Evolutionary conservation across 106 monocot genomes (phyloP), one percentile per base, ranked within the genome.

Genomic region (Allium fistulosum): DNA sequence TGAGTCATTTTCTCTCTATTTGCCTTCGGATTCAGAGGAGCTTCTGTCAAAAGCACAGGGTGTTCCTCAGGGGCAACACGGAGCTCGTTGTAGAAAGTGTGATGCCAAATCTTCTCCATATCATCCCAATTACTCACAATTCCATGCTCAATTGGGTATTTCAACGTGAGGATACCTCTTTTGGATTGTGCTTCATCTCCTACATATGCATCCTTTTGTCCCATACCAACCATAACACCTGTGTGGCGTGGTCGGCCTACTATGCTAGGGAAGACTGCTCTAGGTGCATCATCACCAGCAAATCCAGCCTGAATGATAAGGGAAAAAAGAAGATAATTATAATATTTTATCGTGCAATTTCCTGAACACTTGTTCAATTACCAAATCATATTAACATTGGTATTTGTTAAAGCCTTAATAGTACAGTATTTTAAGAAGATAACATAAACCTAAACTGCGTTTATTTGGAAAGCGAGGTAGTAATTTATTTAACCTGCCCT

Each of bases 101-200:
- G 64, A 64, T 66, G 51, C 66, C 66, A 66, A 10, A 64, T 81
- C 60, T 76, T 81, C 67, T 81, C 76, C 81, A 81, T 81, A 68
- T 87, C 87, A 66, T 87, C 87, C 87, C 87, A 87, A 58, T 87
- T 83, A 73, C 74, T 87, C 27, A 86, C 86, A 59, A 86, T 79
- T 4, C 86, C 86, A 60, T 86, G 86, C 79, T 86, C 86, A 68
- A 86, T 82, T 16, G 86, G 86, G 71, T 86, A 86, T 49, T 86
- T 86, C 62, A 86, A 66, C 18, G 86, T 86, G 14, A 86, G 74
- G 53, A 86, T 86, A 63, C 86, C 86, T 53, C 86, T 76, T 59
- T 82, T 82, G 51, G 86, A 82, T 47, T 82, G 86, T 14, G 85
- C 85, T 52, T 81, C 85, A 49, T 86, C 81, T 13, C 84, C 66